Base-by-base conservation (phyloP, 805 yeast genomes). In the Candida insectalens region DNA sequence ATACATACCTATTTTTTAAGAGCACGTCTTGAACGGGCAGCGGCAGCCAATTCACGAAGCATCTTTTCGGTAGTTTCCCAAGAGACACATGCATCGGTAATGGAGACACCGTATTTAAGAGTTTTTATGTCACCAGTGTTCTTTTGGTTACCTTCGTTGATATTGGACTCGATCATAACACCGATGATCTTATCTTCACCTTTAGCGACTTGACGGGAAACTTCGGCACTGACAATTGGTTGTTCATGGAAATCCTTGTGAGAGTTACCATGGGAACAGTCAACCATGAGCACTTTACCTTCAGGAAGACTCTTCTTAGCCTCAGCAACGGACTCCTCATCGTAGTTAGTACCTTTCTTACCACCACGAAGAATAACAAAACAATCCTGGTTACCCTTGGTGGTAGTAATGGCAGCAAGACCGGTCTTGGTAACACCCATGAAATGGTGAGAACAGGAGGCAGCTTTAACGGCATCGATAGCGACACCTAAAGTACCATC, bases 381-480 rank as follows among this genome's bases (percentile, higher is more conserved):
- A 61, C 96, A 81, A 63, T 87, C 78, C 45, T 84, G 79, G 63
- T 92, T 92, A 63, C 98, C 98, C 63, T 78, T 83, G 41, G 98
- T 92, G 39, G 94, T 79, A 41, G 94, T 85, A 57, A 92, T 92
- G 33, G 98, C 97, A 37, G 94, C 96, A 42, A 85, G 74, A 53
- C 98, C 98, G 45, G 84, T 92, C 63, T 92, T 89, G 40, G 98
- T 92, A 53, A 92, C 96, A 45, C 95, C 92, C 81, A 89, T 73
- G 69, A 89, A 89, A 62, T 88, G 96, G 57, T 89, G 98, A 31
- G 94, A 74, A 54, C 79, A 79, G 26, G 89, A 69, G 29, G 98
- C 94, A 30, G 98, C 92, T 57, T 78, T 72, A 47, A 84, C 82
- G 27, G 98, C 97, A 57, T 88, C 98, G 33, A 92, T 67, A 9